These are phyloP conservation scores for Amanita pseudoporphyria DNA, from an alignment of 768 basidiomycete genomes.

Conservation along the genomic window DNA sequence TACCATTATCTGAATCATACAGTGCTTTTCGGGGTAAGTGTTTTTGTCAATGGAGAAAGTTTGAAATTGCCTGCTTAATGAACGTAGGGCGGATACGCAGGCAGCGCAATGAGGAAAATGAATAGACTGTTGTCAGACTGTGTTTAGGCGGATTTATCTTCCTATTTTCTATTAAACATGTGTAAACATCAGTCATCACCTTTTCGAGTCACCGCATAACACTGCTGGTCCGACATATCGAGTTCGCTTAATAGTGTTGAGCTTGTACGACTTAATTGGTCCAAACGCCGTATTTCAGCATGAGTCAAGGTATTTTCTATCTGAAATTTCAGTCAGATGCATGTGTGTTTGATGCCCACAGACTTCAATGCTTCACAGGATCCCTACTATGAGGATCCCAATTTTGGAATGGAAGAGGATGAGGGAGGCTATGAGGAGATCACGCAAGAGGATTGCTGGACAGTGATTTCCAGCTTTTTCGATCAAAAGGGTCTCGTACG, in stretches of 20 bases:
- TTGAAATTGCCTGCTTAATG: slow-evolving; percentile 10
- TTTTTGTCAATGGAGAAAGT: not conserved
- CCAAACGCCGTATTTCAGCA: slow-evolving; percentile 11
- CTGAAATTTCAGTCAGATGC: not conserved
- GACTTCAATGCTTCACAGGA: slow-evolving; percentile 42
- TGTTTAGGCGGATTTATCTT: slow-evolving; percentile 1
- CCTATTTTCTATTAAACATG: not conserved
- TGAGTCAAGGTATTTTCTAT: slow-evolving; percentile 44
- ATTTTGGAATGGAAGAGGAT: slow-evolving; percentile 47
- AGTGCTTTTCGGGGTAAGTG: slow-evolving; percentile 63
- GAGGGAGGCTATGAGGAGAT: slow-evolving; percentile 59
- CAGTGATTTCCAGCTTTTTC: slow-evolving; percentile 94
- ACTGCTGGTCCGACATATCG: not conserved
- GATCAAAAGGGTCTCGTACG: slow-evolving; percentile 95
- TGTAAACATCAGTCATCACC: not conserved
- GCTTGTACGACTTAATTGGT: not conserved
- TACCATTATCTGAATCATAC: slow-evolving; percentile 83
- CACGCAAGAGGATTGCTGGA: slow-evolving; percentile 92
- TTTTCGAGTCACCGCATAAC: not conserved
- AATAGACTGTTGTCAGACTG: slow-evolving; percentile 14
- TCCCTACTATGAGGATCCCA: slow-evolving; percentile 53
- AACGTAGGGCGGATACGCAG: slow-evolving; percentile 42
- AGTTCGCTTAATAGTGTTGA: not conserved
- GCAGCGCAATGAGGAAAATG: slow-evolving; percentile 42
- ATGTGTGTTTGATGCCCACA: slow-evolving; percentile 21